Evolutionary conservation across 2,329 filamentous ascomycete species (phyloP).

Genomic region (Chalaropsis thielavioides): DNA sequence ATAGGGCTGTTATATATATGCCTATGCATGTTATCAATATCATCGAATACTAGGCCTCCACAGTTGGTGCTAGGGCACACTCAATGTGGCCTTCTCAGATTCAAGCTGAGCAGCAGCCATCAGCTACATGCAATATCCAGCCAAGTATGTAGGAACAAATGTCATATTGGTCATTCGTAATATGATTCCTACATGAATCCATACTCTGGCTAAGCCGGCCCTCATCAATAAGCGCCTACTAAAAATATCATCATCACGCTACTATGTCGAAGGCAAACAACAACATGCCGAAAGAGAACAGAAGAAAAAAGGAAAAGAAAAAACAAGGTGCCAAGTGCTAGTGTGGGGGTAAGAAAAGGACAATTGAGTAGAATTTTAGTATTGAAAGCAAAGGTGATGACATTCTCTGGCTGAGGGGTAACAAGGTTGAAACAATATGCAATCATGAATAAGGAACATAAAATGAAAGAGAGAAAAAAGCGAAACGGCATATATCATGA

Average conservation of each 20-base stretch:
- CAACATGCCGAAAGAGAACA: not conserved
- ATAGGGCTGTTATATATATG: not conserved
- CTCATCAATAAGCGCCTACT: not conserved
- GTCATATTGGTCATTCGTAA: not conserved
- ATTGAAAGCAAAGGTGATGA: not conserved
- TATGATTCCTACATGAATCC: not conserved
- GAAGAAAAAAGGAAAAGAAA: slow-evolving; percentile 4
- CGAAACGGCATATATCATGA: not conserved
- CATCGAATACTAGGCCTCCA: too few relatives aligned
- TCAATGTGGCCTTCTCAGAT: too few relatives aligned
- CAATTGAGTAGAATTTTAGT: not conserved
- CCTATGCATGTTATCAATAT: not conserved
- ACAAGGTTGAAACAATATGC: not conserved
- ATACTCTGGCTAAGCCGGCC: not conserved
- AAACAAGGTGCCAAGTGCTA: not conserved
- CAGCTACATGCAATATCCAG: not conserved
- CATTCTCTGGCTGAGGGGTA: not conserved
- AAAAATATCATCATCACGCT: not conserved
- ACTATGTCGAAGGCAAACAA: not conserved
- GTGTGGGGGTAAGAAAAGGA: not conserved
- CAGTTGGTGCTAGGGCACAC: too few relatives aligned
- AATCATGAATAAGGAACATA: not conserved
- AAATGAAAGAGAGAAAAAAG: slow-evolving; percentile 8
- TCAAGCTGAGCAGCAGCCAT: not conserved
- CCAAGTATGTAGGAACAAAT: not conserved